Evolutionary conservation across 2,329 filamentous ascomycete species (phyloP).

Genomic region (Nigrospora sphaerica): DNA sequence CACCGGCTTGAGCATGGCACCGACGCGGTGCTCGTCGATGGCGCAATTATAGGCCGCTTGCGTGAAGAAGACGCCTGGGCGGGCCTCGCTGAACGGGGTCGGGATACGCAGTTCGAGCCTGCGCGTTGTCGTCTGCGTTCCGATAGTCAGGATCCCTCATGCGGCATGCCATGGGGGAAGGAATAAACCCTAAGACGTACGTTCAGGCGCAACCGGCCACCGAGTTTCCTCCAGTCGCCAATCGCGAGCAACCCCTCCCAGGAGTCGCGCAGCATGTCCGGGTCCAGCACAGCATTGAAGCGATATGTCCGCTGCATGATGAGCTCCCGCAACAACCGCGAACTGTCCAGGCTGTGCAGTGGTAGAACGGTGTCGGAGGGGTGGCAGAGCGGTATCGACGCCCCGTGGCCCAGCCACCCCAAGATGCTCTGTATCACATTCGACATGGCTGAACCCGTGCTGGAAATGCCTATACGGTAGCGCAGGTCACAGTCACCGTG

Average conservation of each 20-base stretch:
- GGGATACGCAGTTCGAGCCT: not conserved
- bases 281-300: conserved; percentile 40
- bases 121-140: no score
- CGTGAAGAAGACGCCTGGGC: not conserved
- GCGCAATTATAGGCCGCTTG: not conserved
- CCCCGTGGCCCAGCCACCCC: no score
- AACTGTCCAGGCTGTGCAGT: no score
- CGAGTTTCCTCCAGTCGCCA: conserved; percentile 38
- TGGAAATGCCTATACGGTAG: no score
- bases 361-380: no score
- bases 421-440: no score
- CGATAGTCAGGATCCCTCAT: not conserved
- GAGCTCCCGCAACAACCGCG: no score
- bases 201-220: conserved; percentile 33
- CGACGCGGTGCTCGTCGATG: not conserved
- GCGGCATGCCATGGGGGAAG: not conserved
- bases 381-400: no score
- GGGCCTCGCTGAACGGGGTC: not conserved
- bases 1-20: not conserved
- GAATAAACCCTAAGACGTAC: conserved; percentile 13
- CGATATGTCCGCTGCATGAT: conserved; percentile 26
- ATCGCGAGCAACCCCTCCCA: conserved; percentile 30
- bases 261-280: conserved; percentile 25
- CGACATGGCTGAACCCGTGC: no score
- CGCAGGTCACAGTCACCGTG: no score